phyloP scores from a whole-genome alignment of 2,329 filamentous ascomycete species.

The Calonectria fujianensis region DNA sequence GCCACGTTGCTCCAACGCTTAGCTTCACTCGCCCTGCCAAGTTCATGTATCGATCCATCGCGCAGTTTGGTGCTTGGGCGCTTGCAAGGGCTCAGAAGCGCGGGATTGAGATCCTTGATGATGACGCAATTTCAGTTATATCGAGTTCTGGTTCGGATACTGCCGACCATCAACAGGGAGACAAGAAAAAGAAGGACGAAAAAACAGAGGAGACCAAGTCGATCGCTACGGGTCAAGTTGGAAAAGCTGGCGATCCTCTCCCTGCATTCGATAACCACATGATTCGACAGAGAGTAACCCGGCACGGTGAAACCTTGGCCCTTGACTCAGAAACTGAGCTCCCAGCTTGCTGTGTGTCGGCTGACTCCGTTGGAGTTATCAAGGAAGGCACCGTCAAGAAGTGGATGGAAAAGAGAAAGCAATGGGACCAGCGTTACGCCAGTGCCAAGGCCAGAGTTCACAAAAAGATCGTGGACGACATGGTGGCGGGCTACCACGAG shows the following conservation, averaged over 20 bases:
- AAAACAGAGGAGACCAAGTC: constrained; percentile 37
- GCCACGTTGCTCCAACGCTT: constrained; percentile 93
- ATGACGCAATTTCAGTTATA: constrained; percentile 85
- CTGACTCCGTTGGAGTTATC: constrained; percentile 83
- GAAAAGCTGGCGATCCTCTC: constrained; percentile 89
- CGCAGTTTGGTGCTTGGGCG: constrained; percentile 95
- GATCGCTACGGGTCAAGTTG: constrained; percentile 70
- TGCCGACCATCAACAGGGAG: constrained; percentile 48
- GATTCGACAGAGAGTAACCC: constrained; percentile 91
- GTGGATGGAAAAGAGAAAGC: constrained; percentile 85
- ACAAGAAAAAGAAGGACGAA: constrained; percentile 51
- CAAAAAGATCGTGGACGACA: constrained; percentile 82
- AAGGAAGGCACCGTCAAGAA: constrained; percentile 87
- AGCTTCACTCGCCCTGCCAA: constrained; percentile 98
- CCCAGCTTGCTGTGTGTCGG: constrained; percentile 77
- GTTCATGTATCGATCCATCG: constrained; percentile 93
- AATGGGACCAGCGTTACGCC: constrained; percentile 84
- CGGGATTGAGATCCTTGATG: constrained; percentile 87
- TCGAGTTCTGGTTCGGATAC: constrained; percentile 72
- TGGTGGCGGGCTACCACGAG: constrained; percentile 81
- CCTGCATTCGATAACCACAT: constrained; percentile 89
- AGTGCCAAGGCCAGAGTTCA: constrained; percentile 82
- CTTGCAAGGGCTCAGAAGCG: constrained; percentile 87
- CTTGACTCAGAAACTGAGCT: constrained; percentile 80
- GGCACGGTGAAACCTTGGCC: constrained; percentile 83